These are phyloP conservation scores for Rubroshorea leprosula DNA, from an alignment of 345 rosid species.

Conservation along the genomic window DNA sequence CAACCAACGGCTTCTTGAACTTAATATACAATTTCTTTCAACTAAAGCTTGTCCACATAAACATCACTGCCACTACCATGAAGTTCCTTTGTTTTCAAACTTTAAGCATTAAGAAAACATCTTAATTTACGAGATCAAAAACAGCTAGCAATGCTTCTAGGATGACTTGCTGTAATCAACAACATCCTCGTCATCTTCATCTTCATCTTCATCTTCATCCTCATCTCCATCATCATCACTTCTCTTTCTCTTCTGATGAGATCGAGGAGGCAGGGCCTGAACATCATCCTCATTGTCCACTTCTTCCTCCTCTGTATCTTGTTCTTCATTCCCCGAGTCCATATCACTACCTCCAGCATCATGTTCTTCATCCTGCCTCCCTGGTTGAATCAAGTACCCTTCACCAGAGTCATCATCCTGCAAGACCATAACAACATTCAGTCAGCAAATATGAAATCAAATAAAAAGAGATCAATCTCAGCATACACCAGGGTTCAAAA, in stretches of 20 bases:
- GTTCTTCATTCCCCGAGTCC: slow-evolving; percentile 43
- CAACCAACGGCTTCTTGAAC: slow-evolving; percentile 45
- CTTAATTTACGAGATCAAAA: neutral
- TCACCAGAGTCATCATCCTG: slow-evolving; percentile 62
- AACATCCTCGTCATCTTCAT: slow-evolving; percentile 26
- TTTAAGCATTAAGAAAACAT: slow-evolving; percentile 12
- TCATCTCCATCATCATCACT: slow-evolving; percentile 25
- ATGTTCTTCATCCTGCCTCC: slow-evolving; percentile 40
- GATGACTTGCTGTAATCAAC: slow-evolving; percentile 24
- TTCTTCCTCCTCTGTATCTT: slow-evolving; percentile 44
- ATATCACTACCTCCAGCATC: slow-evolving; percentile 42
- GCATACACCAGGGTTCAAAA: too few species aligned
- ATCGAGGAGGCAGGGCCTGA: slow-evolving; percentile 35
- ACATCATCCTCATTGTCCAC: slow-evolving; percentile 39
- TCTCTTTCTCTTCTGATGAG: slow-evolving; percentile 54
- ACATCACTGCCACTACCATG: slow-evolving; percentile 14
- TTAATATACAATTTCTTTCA: slow-evolving; percentile 18
- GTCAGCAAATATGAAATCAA: neutral
- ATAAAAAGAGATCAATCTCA: neutral
- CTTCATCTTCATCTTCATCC: slow-evolving; percentile 19
- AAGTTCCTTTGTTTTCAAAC: slow-evolving; percentile 14
- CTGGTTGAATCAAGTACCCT: slow-evolving; percentile 61
- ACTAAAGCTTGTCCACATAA: slow-evolving; percentile 18
- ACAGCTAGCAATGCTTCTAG: slow-evolving; percentile 36
- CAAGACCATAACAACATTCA: slow-evolving; percentile 8